Base-by-base conservation (phyloP, 176 grass and related monocot species). In the Zoysia pacifica region DNA sequence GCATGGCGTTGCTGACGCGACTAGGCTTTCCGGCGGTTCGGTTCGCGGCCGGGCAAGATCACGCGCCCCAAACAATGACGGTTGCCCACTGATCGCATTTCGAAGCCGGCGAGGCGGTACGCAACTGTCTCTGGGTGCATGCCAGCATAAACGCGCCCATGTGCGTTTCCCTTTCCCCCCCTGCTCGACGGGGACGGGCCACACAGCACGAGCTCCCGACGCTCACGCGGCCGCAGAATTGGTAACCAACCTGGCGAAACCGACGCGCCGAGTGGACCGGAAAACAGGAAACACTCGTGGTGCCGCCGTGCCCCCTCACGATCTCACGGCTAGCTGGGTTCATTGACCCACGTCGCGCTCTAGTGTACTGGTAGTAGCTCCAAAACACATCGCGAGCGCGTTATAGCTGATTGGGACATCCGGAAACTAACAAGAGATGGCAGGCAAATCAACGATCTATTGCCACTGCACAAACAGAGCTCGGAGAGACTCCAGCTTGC, bases 241-340 rank as follows among this genome's bases (percentile, higher is more conserved):
- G 86, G 62, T 11, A 53, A 50, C 81, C 86, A 88, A 70, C 69
- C 86, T 88, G 81, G 76, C 70, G 86, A 88, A 53, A 84, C 64
- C 81, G 86, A 88, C 69, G 68, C 11, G 41, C 67, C 36, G 55
- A 28, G 28, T 28, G 28, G 28, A 28, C 28, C 28, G 28, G 28
- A 39, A 48, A 36, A 67, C 45, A 50, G n/a, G n/a, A 5, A 13
- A 39, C 59, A 43, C 61, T 67, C 16, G 64, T 81, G 52, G 9
- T 37, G n/a, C 9, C 35, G 28, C 28, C 28, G 28, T 28, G 28
- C 28, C 28, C 28, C 28, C 28, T 28, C 28, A 28, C 28, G 28
- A 28, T 28, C 28, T 62, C 12, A 62, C 43, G 19, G 9, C 19
- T 7, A 39, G n/a, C 12, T 19, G 44, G 69, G 61, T 56, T 65